These are phyloP conservation scores for Spathaspora boniae DNA, from an alignment of 805 yeast species.

Conservation along the genomic window DNA sequence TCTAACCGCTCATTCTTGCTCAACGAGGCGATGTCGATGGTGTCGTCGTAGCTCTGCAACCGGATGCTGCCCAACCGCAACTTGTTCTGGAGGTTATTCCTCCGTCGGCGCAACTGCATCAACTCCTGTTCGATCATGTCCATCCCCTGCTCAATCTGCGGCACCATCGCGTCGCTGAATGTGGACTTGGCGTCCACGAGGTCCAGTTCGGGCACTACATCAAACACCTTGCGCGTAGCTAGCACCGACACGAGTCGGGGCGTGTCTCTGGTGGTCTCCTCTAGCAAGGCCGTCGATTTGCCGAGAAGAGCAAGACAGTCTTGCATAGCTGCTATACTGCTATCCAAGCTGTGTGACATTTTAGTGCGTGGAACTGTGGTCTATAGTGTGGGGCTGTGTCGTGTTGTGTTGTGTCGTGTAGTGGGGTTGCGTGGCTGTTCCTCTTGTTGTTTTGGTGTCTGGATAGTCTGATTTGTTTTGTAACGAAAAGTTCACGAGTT, in stretches of 20 bases:
- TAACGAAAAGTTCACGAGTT: not conserved
- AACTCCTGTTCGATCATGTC: constrained; percentile 30
- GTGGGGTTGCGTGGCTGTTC: not conserved
- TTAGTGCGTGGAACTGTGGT: too few species aligned
- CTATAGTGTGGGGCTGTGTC: constrained; percentile 9
- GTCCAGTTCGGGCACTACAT: constrained; percentile 48
- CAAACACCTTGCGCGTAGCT: constrained; percentile 46
- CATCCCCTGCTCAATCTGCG: constrained; percentile 35
- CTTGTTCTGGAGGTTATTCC: constrained; percentile 30
- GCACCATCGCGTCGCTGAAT: constrained; percentile 36
- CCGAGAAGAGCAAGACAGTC: too few species aligned
- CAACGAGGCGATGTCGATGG: not conserved
- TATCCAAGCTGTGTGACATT: too few species aligned
- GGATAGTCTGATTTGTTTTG: not conserved
- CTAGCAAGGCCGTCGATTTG: too few species aligned
- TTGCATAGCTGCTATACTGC: too few species aligned
- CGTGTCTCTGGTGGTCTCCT: constrained; percentile 36
- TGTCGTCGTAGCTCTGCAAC: constrained; percentile 21
- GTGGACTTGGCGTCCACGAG: constrained; percentile 36
- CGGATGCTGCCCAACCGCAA: constrained; percentile 27
- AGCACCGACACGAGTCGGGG: constrained; percentile 37
- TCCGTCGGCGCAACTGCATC: constrained; percentile 28
- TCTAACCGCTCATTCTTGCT: not conserved
- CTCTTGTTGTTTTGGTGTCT: not conserved
- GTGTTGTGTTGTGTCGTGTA: constrained; percentile 12